Evolutionary conservation across 2,329 filamentous ascomycete species (phyloP).

Genomic region (Colletotrichum gloeosporioides): DNA sequence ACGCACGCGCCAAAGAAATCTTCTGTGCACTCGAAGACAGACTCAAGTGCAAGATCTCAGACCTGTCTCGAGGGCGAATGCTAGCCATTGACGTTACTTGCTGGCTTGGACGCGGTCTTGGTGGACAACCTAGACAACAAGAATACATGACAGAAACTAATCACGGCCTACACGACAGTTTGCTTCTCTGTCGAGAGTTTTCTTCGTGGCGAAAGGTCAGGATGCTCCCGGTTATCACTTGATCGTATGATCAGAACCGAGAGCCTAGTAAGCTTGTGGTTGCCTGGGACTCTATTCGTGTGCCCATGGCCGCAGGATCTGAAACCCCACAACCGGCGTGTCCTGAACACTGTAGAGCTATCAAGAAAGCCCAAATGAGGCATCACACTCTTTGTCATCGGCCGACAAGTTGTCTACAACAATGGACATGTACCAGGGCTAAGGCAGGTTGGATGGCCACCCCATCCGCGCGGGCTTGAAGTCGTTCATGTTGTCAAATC

Average conservation of each 20-base stretch:
- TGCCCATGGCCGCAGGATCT: accelerated
- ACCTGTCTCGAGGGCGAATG: not conserved
- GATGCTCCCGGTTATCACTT: no score
- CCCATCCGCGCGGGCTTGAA: not conserved
- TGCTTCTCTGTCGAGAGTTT: not conserved
- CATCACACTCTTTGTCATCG: not conserved
- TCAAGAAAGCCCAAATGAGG: not conserved
- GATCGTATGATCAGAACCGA: not conserved
- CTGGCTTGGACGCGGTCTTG: accelerated
- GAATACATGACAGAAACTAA: not conserved
- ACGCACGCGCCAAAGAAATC: not conserved
- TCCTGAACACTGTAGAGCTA: not conserved
- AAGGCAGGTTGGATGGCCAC: not conserved
- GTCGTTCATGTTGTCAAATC: not conserved
- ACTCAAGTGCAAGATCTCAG: not conserved
- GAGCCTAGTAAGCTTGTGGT: not conserved
- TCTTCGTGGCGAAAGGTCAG: no score
- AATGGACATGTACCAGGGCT: not conserved
- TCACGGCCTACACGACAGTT: accelerated
- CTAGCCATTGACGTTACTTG: not conserved
- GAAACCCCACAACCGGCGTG: not conserved
- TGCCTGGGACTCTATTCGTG: not conserved
- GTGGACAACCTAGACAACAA: not conserved
- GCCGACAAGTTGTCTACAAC: not conserved
- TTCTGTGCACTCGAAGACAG: not conserved